phyloP scores from a whole-genome alignment of 2,329 filamentous ascomycete species.

The Colletotrichum plurivorum region DNA sequence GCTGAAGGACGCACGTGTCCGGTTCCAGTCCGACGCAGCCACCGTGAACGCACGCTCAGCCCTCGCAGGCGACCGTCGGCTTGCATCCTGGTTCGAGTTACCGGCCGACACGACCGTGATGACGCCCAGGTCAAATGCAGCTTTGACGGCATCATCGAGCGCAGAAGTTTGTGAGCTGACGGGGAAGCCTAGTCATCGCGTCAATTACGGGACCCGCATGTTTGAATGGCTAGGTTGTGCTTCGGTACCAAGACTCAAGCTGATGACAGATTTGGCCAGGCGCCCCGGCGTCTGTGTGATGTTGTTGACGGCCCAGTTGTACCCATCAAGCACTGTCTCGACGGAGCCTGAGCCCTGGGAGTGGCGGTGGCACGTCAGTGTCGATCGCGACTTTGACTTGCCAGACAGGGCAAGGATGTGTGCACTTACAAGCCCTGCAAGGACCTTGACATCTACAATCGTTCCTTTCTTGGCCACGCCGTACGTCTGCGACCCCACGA shows the following conservation, averaged over 20 bases:
- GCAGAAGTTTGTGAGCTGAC: constrained; percentile 50
- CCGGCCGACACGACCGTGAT: constrained; percentile 69
- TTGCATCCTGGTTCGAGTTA: constrained; percentile 53
- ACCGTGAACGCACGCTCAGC: constrained; percentile 65
- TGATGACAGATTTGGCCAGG: constrained; percentile 54
- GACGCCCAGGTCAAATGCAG: constrained; percentile 61
- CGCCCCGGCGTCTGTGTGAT: constrained; percentile 47
- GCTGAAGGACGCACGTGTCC: constrained; percentile 60
- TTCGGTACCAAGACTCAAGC: constrained; percentile 56
- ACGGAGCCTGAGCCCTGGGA: constrained; percentile 38
- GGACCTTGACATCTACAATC: constrained; percentile 62
- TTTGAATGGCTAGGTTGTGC: neutral
- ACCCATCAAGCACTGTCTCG: constrained; percentile 48
- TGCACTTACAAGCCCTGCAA: constrained; percentile 42
- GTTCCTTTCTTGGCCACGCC: constrained; percentile 60
- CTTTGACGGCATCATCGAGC: constrained; percentile 65
- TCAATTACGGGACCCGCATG: constrained; percentile 45
- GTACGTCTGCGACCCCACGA: constrained; percentile 52
- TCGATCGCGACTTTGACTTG: neutral
- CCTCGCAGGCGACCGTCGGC: constrained; percentile 61
- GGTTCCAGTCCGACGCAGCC: constrained; percentile 59
- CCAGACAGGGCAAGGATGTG: neutral
- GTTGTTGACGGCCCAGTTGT: constrained; percentile 53
- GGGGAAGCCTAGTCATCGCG: constrained; percentile 32
- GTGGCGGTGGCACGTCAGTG: constrained; percentile 47